Percentiles rank a stretch among this genome's conserved stretches.
Conservation (phyloP, 345 rosid genomes). For the Zanthoxylum bungeanum region DNA sequence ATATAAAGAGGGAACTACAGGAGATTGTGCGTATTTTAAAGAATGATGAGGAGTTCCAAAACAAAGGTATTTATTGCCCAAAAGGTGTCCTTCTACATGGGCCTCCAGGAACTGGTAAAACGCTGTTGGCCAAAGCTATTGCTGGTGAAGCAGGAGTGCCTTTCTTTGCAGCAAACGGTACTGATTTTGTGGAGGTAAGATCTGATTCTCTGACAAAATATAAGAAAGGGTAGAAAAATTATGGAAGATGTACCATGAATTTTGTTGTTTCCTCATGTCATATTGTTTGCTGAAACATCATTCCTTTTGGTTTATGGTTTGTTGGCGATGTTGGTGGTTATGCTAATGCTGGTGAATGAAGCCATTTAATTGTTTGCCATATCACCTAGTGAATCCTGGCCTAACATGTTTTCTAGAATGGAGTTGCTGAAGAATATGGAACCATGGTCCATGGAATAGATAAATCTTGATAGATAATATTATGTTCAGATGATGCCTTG, state of each 20-base stretch:
- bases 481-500: neutral
- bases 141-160: constrained; percentile 99
- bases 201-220: constrained; percentile 3
- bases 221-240: neutral
- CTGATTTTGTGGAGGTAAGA: constrained; percentile 92
- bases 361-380: neutral
- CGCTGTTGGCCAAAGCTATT: constrained; percentile 95
- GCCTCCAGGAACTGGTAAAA: constrained; percentile 98
- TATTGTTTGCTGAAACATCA: neutral
- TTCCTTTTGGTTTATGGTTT: neutral
- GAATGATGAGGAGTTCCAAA: constrained; percentile 88
- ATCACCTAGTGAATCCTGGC: neutral
- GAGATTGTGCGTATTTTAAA: constrained; percentile 87
- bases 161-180: constrained; percentile 94
- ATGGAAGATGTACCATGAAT: neutral
- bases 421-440: neutral
- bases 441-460: neutral
- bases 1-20: constrained; percentile 84
- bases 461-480: neutral
- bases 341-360: neutral
- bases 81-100: constrained; percentile 98
- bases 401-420: neutral
- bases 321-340: neutral
- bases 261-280: neutral
- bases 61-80: constrained; percentile 93